A percentile compares a stretch with the other conserved stretches of the same genome.
phyloP scores from a whole-genome alignment of 1,284 basidiomycete genomes.

The Naganishia sp. region DNA sequence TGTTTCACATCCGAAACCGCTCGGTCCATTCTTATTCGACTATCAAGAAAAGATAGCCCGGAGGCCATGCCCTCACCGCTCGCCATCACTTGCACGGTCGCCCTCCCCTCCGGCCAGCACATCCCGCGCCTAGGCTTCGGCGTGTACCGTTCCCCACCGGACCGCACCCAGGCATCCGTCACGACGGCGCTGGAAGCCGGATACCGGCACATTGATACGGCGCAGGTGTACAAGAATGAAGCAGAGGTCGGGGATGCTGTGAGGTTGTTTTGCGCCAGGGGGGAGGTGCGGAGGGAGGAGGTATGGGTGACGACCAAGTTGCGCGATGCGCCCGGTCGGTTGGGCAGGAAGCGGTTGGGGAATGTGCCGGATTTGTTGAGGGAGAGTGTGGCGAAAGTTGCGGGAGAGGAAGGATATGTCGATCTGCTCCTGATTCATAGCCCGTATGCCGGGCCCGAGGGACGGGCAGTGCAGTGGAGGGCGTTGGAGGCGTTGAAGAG shows the following conservation, averaged over 20 bases:
- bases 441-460: constrained; percentile 40
- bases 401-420: constrained; percentile 57
- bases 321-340: constrained; percentile 1
- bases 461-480: constrained; percentile 42
- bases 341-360: constrained; percentile 8
- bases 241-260: constrained; percentile 61
- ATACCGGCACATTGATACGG: constrained; percentile 68
- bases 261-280: not conserved
- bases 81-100: constrained; percentile 1
- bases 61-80: not conserved
- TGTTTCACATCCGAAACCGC: too few species aligned
- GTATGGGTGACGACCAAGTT: constrained; percentile 19
- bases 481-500: constrained; percentile 54
- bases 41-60: too few species aligned
- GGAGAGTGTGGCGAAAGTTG: constrained; percentile 1
- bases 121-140: constrained; percentile 81
- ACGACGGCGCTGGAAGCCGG: constrained; percentile 68
- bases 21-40: too few species aligned
- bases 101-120: constrained; percentile 41
- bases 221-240: constrained; percentile 62
- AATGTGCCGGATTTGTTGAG: not conserved
- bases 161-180: constrained; percentile 61
- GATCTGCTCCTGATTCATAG: constrained; percentile 75
- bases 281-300: not conserved
- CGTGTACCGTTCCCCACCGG: constrained; percentile 68